A percentile compares a stretch with the other conserved stretches of the same genome.
These are phyloP conservation scores for Lentinula guzmanii DNA, from an alignment of 768 basidiomycete species.

Conservation along the genomic window DNA sequence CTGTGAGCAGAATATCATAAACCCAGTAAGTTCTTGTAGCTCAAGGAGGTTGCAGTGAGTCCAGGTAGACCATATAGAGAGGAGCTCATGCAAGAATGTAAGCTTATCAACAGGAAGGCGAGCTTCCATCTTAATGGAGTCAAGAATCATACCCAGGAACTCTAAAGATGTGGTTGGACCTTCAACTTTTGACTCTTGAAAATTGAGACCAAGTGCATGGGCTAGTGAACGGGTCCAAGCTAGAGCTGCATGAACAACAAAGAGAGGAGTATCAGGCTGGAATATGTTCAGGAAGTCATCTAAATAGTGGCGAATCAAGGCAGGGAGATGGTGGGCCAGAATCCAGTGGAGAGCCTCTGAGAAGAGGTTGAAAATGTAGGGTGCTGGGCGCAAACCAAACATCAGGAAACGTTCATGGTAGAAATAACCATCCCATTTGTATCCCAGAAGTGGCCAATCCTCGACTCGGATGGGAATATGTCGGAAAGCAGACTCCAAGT, in stretches of 20 bases:
- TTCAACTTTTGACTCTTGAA: slow-evolving; percentile 20
- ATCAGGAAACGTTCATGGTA: slow-evolving; percentile 23
- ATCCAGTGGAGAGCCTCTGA: no score
- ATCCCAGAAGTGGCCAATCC: slow-evolving; percentile 28
- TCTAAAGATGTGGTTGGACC: slow-evolving; percentile 15
- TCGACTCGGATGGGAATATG: slow-evolving; percentile 24
- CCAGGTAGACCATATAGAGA: slow-evolving; percentile 15
- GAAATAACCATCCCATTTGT: slow-evolving; percentile 19
- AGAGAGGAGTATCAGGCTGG: not conserved
- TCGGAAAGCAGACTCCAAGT: slow-evolving; percentile 28
- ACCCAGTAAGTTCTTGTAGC: slow-evolving; percentile 25
- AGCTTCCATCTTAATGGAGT: slow-evolving; percentile 22
- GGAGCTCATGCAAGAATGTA: slow-evolving; percentile 15
- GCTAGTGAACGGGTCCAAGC: slow-evolving; percentile 24
- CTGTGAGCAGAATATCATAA: slow-evolving; percentile 25
- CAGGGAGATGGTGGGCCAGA: slow-evolving; percentile 26
- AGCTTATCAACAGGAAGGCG: slow-evolving; percentile 25
- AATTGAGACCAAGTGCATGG: slow-evolving; percentile 20
- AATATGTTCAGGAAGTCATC: slow-evolving; percentile 30
- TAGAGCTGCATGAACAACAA: slow-evolving; percentile 10
- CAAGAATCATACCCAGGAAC: slow-evolving; percentile 22
- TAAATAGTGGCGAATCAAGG: slow-evolving; percentile 23
- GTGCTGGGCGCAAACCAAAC: slow-evolving; percentile 25
- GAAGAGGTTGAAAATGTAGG: slow-evolving; percentile 24
- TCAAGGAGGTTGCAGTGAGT: slow-evolving; percentile 15